phyloP scores from a whole-genome alignment of 768 basidiomycete genomes.

The Suillus subaureus region DNA sequence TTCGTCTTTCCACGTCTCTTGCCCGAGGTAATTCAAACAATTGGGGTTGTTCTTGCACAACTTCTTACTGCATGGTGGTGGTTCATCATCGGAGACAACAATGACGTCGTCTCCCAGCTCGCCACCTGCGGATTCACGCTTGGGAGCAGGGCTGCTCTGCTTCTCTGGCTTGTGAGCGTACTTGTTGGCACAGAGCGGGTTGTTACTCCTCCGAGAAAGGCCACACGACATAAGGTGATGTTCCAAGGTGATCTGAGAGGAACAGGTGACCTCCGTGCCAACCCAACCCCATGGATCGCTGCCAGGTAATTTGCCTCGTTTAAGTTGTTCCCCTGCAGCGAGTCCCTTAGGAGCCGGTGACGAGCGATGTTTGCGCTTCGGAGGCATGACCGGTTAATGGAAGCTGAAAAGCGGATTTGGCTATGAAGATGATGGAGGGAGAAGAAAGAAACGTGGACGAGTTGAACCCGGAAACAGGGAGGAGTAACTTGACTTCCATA shows the following conservation, averaged over 20 bases:
- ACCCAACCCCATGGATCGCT: conserved; percentile 80
- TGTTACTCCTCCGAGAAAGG: conserved; percentile 51
- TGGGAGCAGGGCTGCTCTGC: conserved; percentile 15
- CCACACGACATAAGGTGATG: conserved; percentile 73
- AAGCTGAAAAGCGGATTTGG: neutral
- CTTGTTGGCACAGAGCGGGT: conserved; percentile 62
- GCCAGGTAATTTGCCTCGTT: conserved; percentile 53
- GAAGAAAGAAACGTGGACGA: conserved; percentile 7
- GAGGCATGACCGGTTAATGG: conserved; percentile 42
- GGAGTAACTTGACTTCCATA: conserved; percentile 3
- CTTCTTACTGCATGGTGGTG: conserved; percentile 56
- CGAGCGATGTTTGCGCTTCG: conserved; percentile 59
- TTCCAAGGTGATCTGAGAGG: conserved; percentile 63
- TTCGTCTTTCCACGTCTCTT: conserved; percentile 78
- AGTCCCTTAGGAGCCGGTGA: conserved; percentile 53
- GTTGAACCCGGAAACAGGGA: conserved; percentile 6
- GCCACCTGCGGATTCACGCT: conserved; percentile 31
- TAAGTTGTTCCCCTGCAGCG: conserved; percentile 62
- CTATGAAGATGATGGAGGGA: neutral
- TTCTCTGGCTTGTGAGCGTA: conserved; percentile 36
- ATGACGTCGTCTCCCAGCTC: conserved; percentile 66
- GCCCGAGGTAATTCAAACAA: conserved; percentile 88
- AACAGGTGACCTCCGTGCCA: conserved; percentile 57
- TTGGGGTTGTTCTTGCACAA: conserved; percentile 76
- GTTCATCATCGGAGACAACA: conserved; percentile 70